Base-by-base conservation (phyloP, 345 rosid genomes). In the Euphorbia lathyris region DNA sequence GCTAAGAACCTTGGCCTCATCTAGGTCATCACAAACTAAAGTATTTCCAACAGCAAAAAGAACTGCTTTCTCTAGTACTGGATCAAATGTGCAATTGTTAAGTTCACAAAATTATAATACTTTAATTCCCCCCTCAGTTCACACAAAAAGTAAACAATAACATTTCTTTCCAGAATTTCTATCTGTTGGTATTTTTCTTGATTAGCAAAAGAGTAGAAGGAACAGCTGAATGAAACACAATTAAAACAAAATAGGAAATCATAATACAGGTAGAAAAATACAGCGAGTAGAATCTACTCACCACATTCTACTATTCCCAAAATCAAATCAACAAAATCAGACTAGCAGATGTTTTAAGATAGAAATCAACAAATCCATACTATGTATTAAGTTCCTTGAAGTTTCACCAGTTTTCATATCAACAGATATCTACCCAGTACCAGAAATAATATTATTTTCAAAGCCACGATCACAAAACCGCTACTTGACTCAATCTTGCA, bases 21-120 rank as follows among this genome's bases (percentile, higher is more conserved):
- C 97, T 71, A 95, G 97, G 64, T 88, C 90, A 67, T 95, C 99
- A 74, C 99, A 95, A 53, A 92, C 97, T 68, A 95, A 82, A 73
- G 99, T 88, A 80, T 92, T 95, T 57, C 97, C 99, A 81, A 90
- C 99, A 78, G 99, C 89, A 88, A 81, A 94, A 63, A 94, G 89
- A 70, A 92, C 81, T 50, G 99, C 99, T 70, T 86, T 92, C 86
- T 95, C 97, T 82, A 95, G 74, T 55, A 81, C 86, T 55, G 96
- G 89, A 82, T 94, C 96, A 75, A 92, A 90, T 63, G 96, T 94
- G 68, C 12, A 69, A 45, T 79, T 66, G 97, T 90, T 87, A 91
- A 94, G 96, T 70, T 34, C 67, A 78, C 82, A 82, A 75, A 43
- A 45, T 47, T 19, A 47, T 53, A 59, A 8, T n/a, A 42, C 50